A percentile compares a stretch with the other conserved stretches of the same genome.
phyloP scores from a whole-genome alignment of 306 rosid species.

The Vicia sativa region DNA sequence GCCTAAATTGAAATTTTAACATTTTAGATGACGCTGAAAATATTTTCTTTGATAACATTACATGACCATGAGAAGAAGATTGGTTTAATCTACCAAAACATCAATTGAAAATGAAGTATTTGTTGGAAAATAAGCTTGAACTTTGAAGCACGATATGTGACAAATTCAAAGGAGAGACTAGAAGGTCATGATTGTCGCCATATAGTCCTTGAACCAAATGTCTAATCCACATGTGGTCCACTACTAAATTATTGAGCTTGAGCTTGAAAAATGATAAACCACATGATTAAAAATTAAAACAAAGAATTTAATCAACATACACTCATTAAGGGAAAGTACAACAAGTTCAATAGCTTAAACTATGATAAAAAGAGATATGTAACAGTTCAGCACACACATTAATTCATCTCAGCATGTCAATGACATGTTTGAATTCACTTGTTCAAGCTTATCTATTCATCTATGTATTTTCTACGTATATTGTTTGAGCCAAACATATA shows the following conservation, averaged over 20 bases:
- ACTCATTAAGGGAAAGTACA: neutral
- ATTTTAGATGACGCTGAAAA: neutral
- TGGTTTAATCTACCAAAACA: slow-evolving; percentile 10
- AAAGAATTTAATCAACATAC: neutral
- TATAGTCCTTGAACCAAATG: slow-evolving; percentile 3
- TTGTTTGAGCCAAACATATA: too few relatives aligned
- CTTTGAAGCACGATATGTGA: slow-evolving; percentile 1
- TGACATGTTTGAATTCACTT: neutral
- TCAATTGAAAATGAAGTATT: slow-evolving; percentile 17
- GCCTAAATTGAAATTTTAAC: too few relatives aligned
- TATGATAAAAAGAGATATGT: neutral
- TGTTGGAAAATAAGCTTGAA: neutral
- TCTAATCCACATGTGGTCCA: neutral
- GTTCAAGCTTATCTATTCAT: too few relatives aligned
- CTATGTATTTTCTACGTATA: too few relatives aligned
- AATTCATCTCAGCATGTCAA: neutral
- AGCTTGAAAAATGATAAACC: neutral
- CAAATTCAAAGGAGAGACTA: slow-evolving; percentile 5
- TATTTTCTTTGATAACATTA: too few relatives aligned
- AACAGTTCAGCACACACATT: neutral
- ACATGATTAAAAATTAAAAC: neutral
- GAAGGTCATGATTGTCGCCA: neutral
- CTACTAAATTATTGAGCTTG: neutral
- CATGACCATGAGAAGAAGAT: neutral
- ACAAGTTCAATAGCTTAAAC: neutral